These are phyloP conservation scores for Erysimum cheiri DNA, from an alignment of 441 rosid species.

Conservation along the genomic window DNA sequence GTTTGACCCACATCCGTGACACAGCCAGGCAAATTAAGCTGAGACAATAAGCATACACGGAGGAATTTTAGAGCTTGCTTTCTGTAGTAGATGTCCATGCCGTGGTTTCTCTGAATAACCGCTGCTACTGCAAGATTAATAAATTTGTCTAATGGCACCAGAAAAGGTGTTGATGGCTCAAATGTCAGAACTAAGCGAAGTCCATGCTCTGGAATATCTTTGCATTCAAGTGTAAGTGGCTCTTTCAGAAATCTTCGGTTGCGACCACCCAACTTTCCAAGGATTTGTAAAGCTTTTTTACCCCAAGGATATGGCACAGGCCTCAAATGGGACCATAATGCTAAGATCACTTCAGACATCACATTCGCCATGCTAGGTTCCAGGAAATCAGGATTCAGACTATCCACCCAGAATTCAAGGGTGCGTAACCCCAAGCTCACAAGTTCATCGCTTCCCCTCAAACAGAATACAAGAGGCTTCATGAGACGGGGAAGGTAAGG, in stretches of 20 bases:
- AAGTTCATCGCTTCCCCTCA: constrained; percentile 90
- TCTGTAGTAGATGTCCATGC: constrained; percentile 84
- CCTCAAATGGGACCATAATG: constrained; percentile 97
- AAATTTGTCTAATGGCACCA: constrained; percentile 95
- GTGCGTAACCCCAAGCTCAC: constrained; percentile 93
- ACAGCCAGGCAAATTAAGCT: constrained; percentile 94
- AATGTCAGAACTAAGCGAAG: constrained; percentile 97
- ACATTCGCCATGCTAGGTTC: constrained; percentile 99
- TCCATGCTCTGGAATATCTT: constrained; percentile 99
- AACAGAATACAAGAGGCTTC: constrained; percentile 97
- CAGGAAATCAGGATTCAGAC: constrained; percentile 97
- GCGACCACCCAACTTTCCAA: constrained; percentile 99
- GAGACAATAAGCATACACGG: constrained; percentile 92
- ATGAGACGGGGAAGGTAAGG: constrained; percentile 94
- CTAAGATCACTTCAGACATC: constrained; percentile 97
- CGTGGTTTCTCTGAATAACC: constrained; percentile 67
- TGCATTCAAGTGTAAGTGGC: constrained; percentile 98
- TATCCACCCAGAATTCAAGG: constrained; percentile 99
- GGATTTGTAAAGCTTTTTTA: constrained; percentile 90
- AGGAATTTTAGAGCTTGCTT: constrained; percentile 94
- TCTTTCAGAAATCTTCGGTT: constrained; percentile 97
- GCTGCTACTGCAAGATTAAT: constrained; percentile 98
- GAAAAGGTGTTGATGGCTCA: constrained; percentile 96
- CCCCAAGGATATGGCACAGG: constrained; percentile 98
- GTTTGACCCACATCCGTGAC: constrained; percentile 79